Evolutionary conservation across 1,284 basidiomycete species (phyloP).

Genomic region (Ganoderma multipileum): DNA sequence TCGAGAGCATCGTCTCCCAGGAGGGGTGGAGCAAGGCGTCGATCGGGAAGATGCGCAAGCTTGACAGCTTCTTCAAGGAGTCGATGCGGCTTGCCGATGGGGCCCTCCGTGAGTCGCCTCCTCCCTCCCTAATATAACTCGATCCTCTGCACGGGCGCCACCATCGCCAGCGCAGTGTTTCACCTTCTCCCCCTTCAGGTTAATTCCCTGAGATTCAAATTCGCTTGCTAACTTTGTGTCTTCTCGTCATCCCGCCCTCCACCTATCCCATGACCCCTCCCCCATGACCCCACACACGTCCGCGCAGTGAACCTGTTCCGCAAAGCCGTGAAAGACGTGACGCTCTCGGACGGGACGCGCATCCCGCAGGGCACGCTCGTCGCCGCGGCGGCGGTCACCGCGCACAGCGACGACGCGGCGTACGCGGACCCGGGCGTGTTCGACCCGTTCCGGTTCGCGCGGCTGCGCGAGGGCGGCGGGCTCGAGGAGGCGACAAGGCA

Average conservation of each 20-base stretch:
- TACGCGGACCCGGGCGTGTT: constrained; percentile 50
- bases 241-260: background rate
- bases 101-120: constrained; percentile 19
- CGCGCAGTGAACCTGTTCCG: constrained; percentile 33
- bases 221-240: background rate
- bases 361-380: constrained; percentile 52
- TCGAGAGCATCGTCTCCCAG: constrained; percentile 25
- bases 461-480: constrained; percentile 42
- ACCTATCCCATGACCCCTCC: background rate
- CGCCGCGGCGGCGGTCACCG: constrained; percentile 47
- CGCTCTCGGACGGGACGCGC: constrained; percentile 50
- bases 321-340: constrained; percentile 43
- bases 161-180: background rate
- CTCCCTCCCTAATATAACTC: no score
- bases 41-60: constrained; percentile 34
- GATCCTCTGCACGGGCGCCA: background rate
- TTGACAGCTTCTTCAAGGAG: constrained; percentile 39
- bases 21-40: constrained; percentile 34
- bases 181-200: background rate
- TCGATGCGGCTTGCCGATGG: constrained; percentile 29
- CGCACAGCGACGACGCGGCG: constrained; percentile 49
- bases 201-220: background rate
- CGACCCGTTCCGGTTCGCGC: constrained; percentile 55
- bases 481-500: constrained; percentile 34
- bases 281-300: background rate